Percentiles rank a stretch among this genome's conserved stretches.
Evolutionary conservation across 208 protist genomes (phyloP).

Genomic region (Strigomonas culicis): DNA sequence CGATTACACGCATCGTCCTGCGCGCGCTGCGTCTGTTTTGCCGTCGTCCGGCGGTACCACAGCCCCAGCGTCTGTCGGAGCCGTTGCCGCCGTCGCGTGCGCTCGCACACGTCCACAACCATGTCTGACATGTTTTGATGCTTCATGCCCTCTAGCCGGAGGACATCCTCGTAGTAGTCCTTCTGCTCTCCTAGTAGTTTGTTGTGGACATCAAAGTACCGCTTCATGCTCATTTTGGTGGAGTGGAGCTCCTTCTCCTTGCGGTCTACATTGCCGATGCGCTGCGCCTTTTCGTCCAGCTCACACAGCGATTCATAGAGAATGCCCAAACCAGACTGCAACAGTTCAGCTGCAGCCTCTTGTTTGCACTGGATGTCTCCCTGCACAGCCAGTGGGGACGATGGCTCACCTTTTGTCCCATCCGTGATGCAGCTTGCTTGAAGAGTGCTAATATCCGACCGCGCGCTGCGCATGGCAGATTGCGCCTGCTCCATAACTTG

Average conservation of each 20-base stretch:
- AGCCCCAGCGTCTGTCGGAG: neutral
- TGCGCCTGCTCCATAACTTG: slow-evolving; percentile 35
- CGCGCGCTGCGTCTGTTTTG: neutral
- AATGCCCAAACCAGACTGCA: slow-evolving; percentile 26
- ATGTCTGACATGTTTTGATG: slow-evolving; percentile 22
- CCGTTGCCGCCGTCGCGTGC: neutral
- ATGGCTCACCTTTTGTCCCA: neutral
- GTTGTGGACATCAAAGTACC: slow-evolving; percentile 49
- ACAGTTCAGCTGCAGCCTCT: slow-evolving; percentile 30
- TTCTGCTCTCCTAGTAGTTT: slow-evolving; percentile 20
- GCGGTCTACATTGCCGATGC: slow-evolving; percentile 21
- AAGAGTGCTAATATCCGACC: slow-evolving; percentile 31
- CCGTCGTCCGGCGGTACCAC: neutral
- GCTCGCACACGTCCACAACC: neutral
- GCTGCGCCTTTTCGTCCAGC: slow-evolving; percentile 23
- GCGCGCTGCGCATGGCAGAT: slow-evolving; percentile 29
- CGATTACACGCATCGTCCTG: neutral
- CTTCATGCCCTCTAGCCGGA: slow-evolving; percentile 21
- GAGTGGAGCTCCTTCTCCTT: slow-evolving; percentile 34
- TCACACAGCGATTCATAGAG: slow-evolving; percentile 25
- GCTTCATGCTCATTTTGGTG: slow-evolving; percentile 45
- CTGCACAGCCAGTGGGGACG: slow-evolving; percentile 22
- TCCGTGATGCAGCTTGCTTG: slow-evolving; percentile 19
- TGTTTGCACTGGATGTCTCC: slow-evolving; percentile 31
- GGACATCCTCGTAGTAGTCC: slow-evolving; percentile 15